These are phyloP conservation scores for Taphrina communis DNA, from an alignment of 1,139 yeast species.

Conservation along the genomic window DNA sequence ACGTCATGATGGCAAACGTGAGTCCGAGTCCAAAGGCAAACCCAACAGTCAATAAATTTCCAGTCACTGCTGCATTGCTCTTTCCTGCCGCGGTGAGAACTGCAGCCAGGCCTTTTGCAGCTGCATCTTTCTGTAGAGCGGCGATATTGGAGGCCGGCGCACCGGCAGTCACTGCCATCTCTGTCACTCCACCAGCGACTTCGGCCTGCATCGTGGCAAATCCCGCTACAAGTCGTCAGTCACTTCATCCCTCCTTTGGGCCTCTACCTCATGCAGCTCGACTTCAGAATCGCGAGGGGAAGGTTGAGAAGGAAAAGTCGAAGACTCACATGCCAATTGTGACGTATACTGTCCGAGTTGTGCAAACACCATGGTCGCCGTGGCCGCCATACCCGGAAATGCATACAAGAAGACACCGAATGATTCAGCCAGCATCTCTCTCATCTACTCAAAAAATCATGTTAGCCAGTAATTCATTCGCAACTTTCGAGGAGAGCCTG, in stretches of 20 bases:
- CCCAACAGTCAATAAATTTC: slow-evolving; percentile 18
- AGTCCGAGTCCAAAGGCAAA: slow-evolving; percentile 18
- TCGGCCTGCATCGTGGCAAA: slow-evolving; percentile 7
- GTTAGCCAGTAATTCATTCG: no score
- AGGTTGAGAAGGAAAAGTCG: no score
- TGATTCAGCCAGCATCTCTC: slow-evolving; percentile 11
- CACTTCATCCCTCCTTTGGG: no score
- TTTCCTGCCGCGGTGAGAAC: slow-evolving; percentile 2
- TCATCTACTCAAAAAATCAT: background rate
- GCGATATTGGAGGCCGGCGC: slow-evolving; percentile 14
- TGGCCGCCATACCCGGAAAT: slow-evolving; percentile 14
- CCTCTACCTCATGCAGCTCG: no score
- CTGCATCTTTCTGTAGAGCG: slow-evolving; percentile 2
- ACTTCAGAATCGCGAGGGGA: no score
- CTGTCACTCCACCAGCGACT: slow-evolving; percentile 7
- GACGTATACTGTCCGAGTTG: slow-evolving; percentile 6
- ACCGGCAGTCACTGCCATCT: slow-evolving; percentile 7
- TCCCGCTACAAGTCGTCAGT: background rate
- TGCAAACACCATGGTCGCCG: slow-evolving; percentile 17
- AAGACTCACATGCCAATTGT: background rate
- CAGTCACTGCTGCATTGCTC: background rate
- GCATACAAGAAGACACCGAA: slow-evolving; percentile 20
- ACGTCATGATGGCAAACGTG: slow-evolving; percentile 24
- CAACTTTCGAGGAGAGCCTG: no score
- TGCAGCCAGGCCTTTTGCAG: slow-evolving; percentile 9